phyloP scores from a whole-genome alignment of 2,329 filamentous ascomycete genomes.

The Neonectria magnoliae region DNA sequence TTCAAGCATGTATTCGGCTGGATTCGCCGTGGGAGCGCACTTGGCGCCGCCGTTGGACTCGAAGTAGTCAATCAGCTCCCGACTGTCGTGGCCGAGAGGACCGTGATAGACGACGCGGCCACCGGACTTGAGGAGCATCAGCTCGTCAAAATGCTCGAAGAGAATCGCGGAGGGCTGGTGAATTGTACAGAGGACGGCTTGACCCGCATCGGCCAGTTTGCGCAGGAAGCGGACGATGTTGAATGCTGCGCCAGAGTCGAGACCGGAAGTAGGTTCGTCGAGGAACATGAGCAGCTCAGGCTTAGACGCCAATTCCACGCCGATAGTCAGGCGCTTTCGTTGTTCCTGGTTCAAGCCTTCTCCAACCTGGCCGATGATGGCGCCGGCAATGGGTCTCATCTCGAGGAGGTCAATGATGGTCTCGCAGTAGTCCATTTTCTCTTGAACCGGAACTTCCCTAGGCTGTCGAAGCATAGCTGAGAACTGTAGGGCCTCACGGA shows the following conservation, averaged over 20 bases:
- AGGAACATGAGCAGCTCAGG: slow-evolving; percentile 71
- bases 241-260: slow-evolving; percentile 67
- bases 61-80: slow-evolving; percentile 62
- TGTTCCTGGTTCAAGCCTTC: slow-evolving; percentile 70
- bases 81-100: slow-evolving; percentile 60
- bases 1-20: slow-evolving; percentile 66
- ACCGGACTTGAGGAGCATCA: slow-evolving; percentile 63
- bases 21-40: slow-evolving; percentile 61
- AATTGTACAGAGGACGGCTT: slow-evolving; percentile 69
- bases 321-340: slow-evolving; percentile 65
- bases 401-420: slow-evolving; percentile 75
- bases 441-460: slow-evolving; percentile 62
- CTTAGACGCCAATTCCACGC: slow-evolving; percentile 65
- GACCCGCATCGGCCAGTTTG: slow-evolving; percentile 68
- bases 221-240: slow-evolving; percentile 71
- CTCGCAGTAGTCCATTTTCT: slow-evolving; percentile 76
- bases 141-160: slow-evolving; percentile 66
- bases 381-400: slow-evolving; percentile 73
- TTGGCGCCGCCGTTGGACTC: slow-evolving; percentile 58
- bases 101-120: slow-evolving; percentile 66
- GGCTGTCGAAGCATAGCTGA: slow-evolving; percentile 72
- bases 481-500: slow-evolving; percentile 73
- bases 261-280: slow-evolving; percentile 70
- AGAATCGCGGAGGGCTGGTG: slow-evolving; percentile 67
- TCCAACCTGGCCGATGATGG: slow-evolving; percentile 68